Base-by-base conservation (phyloP, 768 basidiomycete genomes). In the Boletus pseudopeckii region DNA sequence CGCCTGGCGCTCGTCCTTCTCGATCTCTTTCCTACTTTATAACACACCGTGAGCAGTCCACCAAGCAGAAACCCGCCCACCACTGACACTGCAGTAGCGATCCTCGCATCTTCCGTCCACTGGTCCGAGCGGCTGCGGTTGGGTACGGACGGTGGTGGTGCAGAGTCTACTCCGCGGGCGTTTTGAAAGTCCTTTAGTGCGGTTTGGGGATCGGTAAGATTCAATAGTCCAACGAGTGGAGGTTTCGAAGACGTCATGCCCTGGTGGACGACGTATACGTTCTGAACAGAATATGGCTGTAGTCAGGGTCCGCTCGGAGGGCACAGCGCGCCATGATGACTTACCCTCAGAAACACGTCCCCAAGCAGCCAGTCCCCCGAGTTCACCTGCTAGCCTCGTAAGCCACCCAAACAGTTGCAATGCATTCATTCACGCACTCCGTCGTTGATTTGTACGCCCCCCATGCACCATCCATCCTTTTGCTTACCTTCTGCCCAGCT, bases 281-380 rank as follows among this genome's bases (percentile, higher is more conserved):
- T 85, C 82, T 80, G 52, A 34, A 52, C 52, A 51, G 46, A 39
- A 44, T 4, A 44, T 33, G 17, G 15, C 28, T 14, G 39, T 66
- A 2, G 4, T 57, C 43, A 54, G 24, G 57, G 56, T 3, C 3
- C 11, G 11, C 7, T 13, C 4, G 7, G 13, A 44, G 4, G 17
- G n/a, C 17, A 32, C 18, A 26, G n/a, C 17, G 13, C 22, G 4
- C 32, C 22, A 1, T 22, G 22, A 68, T 20, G 26, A 69, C 74
- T 51, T 53, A 79, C 82, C 58, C 82, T 73, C 51, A 85, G 71
- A 52, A 82, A 83, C 17, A 75, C 71, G 49, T 81, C 81, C n/a
- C 82, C 83, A 18, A 83, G 71, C 6, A 85, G 70, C 81, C 82
- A 85, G 65, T 85, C 83, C 5, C 77, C 80, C 13, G 80, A 78